Conservation (phyloP, 1,139 yeast genomes). For the Suhomyces terraborum region DNA sequence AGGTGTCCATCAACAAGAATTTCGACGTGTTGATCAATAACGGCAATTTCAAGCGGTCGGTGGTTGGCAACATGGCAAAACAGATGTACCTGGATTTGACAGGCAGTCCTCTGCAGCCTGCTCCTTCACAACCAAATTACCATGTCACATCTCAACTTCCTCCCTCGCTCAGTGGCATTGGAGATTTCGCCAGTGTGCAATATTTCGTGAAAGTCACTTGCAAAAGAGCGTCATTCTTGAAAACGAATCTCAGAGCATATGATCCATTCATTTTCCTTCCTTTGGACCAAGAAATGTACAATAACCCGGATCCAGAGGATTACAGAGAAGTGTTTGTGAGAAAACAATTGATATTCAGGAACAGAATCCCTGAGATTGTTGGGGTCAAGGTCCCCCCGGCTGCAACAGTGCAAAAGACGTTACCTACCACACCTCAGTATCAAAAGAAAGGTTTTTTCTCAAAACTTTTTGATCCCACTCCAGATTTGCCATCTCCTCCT, state of each 20-base stretch:
- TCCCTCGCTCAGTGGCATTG: slow-evolving; percentile 55
- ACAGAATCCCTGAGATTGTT: slow-evolving; percentile 47
- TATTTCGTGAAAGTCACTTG: slow-evolving; percentile 64
- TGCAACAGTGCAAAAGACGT: slow-evolving; percentile 17
- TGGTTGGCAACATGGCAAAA: slow-evolving; percentile 26
- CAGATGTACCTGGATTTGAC: slow-evolving; percentile 4
- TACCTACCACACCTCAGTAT: slow-evolving; percentile 24
- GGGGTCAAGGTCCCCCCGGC: slow-evolving; percentile 34
- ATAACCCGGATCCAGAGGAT: slow-evolving; percentile 26
- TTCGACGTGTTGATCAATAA: slow-evolving; percentile 39
- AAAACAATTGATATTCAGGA: slow-evolving; percentile 39
- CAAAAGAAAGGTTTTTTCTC: slow-evolving; percentile 19
- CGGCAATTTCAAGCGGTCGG: slow-evolving; percentile 33
- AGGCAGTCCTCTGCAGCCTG: slow-evolving; percentile 6
- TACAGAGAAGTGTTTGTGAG: slow-evolving; percentile 44
- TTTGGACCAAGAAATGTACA: slow-evolving; percentile 41
- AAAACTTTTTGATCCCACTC: slow-evolving; percentile 16
- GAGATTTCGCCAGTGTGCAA: slow-evolving; percentile 47
- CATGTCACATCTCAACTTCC: slow-evolving; percentile 54
- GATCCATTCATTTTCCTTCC: slow-evolving; percentile 59
- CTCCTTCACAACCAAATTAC: slow-evolving; percentile 18
- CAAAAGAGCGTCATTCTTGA: slow-evolving; percentile 54
- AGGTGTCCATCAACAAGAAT: slow-evolving; percentile 37
- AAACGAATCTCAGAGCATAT: slow-evolving; percentile 48
- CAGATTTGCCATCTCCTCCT: slow-evolving; percentile 12